Base-by-base conservation (phyloP, 2,329 filamentous ascomycete species). In the Monosporascus sp. region DNA sequence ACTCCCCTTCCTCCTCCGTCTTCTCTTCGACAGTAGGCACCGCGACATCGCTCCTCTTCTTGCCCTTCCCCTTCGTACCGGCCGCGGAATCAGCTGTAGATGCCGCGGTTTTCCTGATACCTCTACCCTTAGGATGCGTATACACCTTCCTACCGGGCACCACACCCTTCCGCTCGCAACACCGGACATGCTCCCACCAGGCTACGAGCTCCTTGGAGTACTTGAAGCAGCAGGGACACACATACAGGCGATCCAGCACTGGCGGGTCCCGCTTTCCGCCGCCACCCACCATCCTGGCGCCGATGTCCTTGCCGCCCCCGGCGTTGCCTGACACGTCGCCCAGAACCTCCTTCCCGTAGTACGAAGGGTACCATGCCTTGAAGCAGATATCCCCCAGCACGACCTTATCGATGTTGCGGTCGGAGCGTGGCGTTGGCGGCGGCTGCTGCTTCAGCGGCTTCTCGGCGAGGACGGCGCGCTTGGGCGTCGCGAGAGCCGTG, bases 201-300 rank as follows among this genome's bases (percentile, higher is more conserved):
- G 78, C 71, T 20, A 80, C 74, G 14, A 84, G 68, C 64, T 85
- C 83, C 59, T 78, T 82, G 37, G 87, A 88, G 71, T 99, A 99
- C 67, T 92, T 93, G 78, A 97, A 97, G 75, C 94, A 99, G 77
- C 84, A 88, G 36, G 90, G 87, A 67, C 94, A 99, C 36, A 97
- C 88, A 63, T 92, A 95, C 7, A 97, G 75, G 52, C 85, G 75
- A 59, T 87, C 83, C 17, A 90, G 79, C 63, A 83, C 74, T 1
- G 74, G 73, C 16, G 61, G 62, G 40, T 58, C 63, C 49, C 64
- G 63, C 58, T 71, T 70, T 41, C 65, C 58, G 52, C 54, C 74
- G 3, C 64, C 69, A 2, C 31, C 31, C 3, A 34, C 31, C 16
- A 67, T 66, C 59, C 67, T 65, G 7, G 57, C 58, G 16, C 69